Base-by-base conservation (phyloP, 176 grass and related monocot genomes). In the Dactylis glomerata region DNA sequence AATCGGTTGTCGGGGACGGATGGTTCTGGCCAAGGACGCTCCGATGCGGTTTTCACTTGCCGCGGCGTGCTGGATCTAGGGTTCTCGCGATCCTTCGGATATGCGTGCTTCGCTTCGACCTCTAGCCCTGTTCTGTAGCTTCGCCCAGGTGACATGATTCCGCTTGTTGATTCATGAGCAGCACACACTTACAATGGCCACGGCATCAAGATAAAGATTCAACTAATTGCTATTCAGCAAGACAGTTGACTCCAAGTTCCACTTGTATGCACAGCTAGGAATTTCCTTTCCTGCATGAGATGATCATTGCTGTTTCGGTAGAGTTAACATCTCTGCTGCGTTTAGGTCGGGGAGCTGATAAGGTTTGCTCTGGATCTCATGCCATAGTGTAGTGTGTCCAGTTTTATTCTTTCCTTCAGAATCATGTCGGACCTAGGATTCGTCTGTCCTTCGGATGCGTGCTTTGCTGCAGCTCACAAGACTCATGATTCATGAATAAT, bases 1-100 rank as follows among this genome's bases (percentile, higher is more conserved):
- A 27, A 41, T 24, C 14, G 7, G 65, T 38, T 3, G 14, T 24
- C 23, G 0, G 19, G 26, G 8, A 50, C 20, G 33, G 13, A 16
- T n/a, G 26, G 64, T 8, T 6, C 4, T 14, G 36, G 61, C 4
- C 49, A 0, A 16, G 11, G 23, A 15, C 50, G 20, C 19, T 30
- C 22, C 1, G 38, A 40, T 70, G 0, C 13, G 61, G 0, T 38
- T 76, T 45, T 22, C 22, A 6, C 68, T 13, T 41, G 11, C 13
- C 61, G 19, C 15, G 2, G 5, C 13, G 33, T 22, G 32, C 54
- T 34, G 75, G 78, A 86, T 89, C 83, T 67, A 54, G 78, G 32
- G n/a, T 82, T 9, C 42, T 59, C 38, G 5, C 30, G 2, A 0
- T 28, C 49, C 31, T 41, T 40, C 20, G 12, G 22, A 44, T n/a